These are phyloP conservation scores for Daedaleopsis nitida DNA, from an alignment of 768 basidiomycete genomes.

Conservation along the genomic window DNA sequence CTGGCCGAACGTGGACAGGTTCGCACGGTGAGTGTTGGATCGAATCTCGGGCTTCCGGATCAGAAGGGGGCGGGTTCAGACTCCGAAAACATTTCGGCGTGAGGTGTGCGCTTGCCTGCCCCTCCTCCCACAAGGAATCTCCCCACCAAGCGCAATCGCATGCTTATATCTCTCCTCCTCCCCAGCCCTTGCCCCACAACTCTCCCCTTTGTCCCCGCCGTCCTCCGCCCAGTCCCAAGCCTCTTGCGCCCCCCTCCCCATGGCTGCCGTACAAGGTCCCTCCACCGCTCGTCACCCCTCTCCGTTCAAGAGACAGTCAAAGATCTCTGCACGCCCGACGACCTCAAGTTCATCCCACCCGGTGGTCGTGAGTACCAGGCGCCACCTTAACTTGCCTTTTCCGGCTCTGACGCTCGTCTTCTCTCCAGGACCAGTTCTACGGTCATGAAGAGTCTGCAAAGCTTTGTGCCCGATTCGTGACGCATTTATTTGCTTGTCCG, in stretches of 20 bases:
- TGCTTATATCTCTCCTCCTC: constrained; percentile 23
- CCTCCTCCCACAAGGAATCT: not conserved
- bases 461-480: constrained; percentile 45
- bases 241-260: constrained; percentile 10
- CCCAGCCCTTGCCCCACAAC: constrained; percentile 10
- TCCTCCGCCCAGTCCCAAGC: constrained; percentile 20
- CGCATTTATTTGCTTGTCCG: constrained; percentile 46
- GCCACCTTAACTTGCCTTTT: constrained; percentile 3
- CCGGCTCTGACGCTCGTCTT: not conserved
- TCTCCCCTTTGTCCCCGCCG: constrained; percentile 20
- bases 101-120: not conserved
- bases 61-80: constrained; percentile 11
- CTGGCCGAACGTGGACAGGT: not conserved
- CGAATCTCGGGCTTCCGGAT: constrained; percentile 13
- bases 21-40: constrained; percentile 6
- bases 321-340: constrained; percentile 19
- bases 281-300: constrained; percentile 31
- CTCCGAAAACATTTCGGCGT: constrained; percentile 2
- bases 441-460: constrained; percentile 47
- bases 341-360: constrained; percentile 13
- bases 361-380: constrained; percentile 8
- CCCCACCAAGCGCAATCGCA: not conserved
- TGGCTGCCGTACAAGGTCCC: constrained; percentile 32
- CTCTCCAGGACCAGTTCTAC: constrained; percentile 32
- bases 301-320: constrained; percentile 28